These are phyloP conservation scores for Populus tomentosa DNA, from an alignment of 441 rosid species.

Conservation along the genomic window DNA sequence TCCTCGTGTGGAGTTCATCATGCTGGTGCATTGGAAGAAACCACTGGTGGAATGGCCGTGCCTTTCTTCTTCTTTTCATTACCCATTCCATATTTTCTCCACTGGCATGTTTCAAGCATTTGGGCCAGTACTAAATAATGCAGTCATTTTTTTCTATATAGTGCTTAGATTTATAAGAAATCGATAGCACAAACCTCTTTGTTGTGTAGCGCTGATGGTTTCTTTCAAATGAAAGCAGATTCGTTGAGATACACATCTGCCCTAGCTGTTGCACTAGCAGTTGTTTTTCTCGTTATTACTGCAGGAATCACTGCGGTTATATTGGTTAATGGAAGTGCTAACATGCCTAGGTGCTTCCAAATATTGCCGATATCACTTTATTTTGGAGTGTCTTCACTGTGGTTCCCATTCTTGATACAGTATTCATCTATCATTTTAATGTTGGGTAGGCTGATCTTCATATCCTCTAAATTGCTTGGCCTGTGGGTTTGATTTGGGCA, in stretches of 20 bases:
- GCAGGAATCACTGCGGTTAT: constrained; percentile 62
- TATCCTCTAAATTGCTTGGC: neutral
- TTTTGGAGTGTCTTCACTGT: constrained; percentile 73
- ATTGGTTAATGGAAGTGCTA: constrained; percentile 49
- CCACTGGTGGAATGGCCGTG: constrained; percentile 83
- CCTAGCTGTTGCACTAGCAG: constrained; percentile 67
- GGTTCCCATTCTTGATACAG: constrained; percentile 79
- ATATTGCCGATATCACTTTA: constrained; percentile 50
- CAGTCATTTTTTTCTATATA: neutral
- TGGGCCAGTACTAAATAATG: constrained; percentile 38
- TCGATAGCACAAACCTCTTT: neutral
- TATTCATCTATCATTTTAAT: constrained; percentile 83
- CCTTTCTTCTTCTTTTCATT: constrained; percentile 52
- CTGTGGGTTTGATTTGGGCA: neutral
- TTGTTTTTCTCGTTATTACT: constrained; percentile 70
- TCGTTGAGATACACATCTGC: constrained; percentile 77
- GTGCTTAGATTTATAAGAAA: neutral
- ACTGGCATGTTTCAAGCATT: constrained; percentile 74
- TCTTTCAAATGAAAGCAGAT: constrained; percentile 46
- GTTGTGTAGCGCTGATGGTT: neutral
- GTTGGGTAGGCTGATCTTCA: constrained; percentile 33
- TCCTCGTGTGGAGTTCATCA: constrained; percentile 70
- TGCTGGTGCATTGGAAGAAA: constrained; percentile 69
- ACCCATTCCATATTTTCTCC: constrained; percentile 69
- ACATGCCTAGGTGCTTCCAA: constrained; percentile 70